Conservation (phyloP, 768 basidiomycete species). For the Termitomyces sp. region DNA sequence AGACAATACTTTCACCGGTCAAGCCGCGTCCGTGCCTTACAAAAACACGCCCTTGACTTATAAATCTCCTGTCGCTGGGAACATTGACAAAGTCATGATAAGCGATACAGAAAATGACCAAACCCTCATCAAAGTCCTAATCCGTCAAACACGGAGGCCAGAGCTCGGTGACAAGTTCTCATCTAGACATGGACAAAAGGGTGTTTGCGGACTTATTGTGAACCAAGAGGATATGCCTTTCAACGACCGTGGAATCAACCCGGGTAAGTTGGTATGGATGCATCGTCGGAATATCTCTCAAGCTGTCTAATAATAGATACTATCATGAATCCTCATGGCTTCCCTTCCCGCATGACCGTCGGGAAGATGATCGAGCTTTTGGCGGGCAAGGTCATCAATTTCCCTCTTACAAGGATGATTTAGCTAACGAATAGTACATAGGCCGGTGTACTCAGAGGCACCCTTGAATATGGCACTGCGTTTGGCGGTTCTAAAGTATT, state of each 20-base stretch:
- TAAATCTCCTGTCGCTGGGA: conserved; percentile 89
- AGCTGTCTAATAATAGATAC: conserved; percentile 53
- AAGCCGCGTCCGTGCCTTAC: conserved; percentile 80
- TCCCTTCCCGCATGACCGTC: conserved; percentile 98
- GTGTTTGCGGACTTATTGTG: conserved; percentile 97
- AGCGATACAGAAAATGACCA: conserved; percentile 97
- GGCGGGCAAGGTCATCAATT: conserved; percentile 72
- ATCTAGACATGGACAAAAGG: conserved; percentile 96
- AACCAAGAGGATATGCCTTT: conserved; percentile 99
- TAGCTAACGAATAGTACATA: conserved; percentile 19
- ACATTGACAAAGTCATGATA: conserved; percentile 97
- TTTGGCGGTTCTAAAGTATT: conserved; percentile 95
- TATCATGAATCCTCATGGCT: conserved; percentile 99
- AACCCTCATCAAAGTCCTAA: conserved; percentile 93
- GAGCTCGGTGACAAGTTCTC: conserved; percentile 99
- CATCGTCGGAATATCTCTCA: conserved; percentile 5
- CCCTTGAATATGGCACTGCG: conserved; percentile 90
- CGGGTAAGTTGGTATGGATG: conserved; percentile 47
- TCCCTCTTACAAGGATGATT: neutral
- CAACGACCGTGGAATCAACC: conserved; percentile 94
- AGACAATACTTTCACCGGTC: conserved; percentile 82
- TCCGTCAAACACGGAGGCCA: conserved; percentile 93
- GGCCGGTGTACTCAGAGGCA: conserved; percentile 89
- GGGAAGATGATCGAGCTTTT: conserved; percentile 99
- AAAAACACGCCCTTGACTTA: conserved; percentile 90